Evolutionary conservation across 2,329 filamentous ascomycete genomes (phyloP).

Genomic region (Aaosphaeria pasadenensis): DNA sequence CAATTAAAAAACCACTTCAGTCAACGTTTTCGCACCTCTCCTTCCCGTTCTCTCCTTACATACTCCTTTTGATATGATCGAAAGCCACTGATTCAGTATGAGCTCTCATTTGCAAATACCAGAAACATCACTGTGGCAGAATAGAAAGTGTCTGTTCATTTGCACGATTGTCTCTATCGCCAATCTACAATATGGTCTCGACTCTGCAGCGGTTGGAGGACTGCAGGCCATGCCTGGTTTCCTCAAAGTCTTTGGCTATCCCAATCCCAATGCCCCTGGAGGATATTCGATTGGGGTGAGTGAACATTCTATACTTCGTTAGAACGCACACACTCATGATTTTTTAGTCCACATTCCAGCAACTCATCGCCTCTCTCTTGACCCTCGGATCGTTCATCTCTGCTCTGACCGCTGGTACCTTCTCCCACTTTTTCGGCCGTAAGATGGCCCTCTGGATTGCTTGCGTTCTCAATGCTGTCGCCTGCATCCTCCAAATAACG

Average conservation of each 20-base stretch:
- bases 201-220: conserved; percentile 43
- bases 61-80: no score
- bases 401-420: conserved; percentile 45
- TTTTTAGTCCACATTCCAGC: conserved; percentile 45
- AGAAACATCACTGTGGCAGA: conserved; percentile 4
- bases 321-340: neutral
- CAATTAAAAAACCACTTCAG: no score
- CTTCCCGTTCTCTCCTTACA: no score
- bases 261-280: conserved; percentile 26
- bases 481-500: conserved; percentile 15
- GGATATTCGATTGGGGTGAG: conserved; percentile 41
- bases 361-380: conserved; percentile 49
- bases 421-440: conserved; percentile 47
- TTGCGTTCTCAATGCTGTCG: conserved; percentile 42
- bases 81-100: no score
- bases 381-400: conserved; percentile 50
- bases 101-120: neutral
- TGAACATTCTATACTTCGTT: neutral
- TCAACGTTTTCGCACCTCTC: no score
- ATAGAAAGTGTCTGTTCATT: conserved; percentile 45
- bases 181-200: conserved; percentile 51
- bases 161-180: conserved; percentile 45
- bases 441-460: conserved; percentile 45
- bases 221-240: conserved; percentile 48
- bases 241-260: conserved; percentile 47